phyloP scores from a whole-genome alignment of 768 basidiomycete species.

The Trametes villosa region DNA sequence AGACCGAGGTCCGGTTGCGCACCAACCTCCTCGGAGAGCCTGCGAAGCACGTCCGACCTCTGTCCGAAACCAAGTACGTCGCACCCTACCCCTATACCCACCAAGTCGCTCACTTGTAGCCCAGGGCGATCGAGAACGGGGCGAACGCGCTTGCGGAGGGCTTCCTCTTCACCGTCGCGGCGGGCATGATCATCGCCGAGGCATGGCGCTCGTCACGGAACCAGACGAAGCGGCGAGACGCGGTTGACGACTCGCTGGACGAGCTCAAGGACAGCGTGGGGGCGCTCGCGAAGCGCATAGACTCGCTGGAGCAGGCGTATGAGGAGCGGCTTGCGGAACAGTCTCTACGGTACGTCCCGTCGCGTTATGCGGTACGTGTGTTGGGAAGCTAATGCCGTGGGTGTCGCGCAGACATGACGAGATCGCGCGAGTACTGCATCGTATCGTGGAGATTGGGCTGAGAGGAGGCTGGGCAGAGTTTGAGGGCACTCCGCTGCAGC shows the following conservation, averaged over 20 bases:
- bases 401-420: constrained; percentile 59
- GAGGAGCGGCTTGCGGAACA: constrained; percentile 52
- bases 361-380: neutral
- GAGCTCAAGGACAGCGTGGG: constrained; percentile 51
- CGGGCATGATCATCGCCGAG: constrained; percentile 74
- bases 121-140: constrained; percentile 83
- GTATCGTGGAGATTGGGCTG: constrained; percentile 70
- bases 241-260: constrained; percentile 73
- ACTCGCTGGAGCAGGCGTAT: constrained; percentile 43
- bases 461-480: constrained; percentile 69
- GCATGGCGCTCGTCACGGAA: constrained; percentile 74
- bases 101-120: neutral
- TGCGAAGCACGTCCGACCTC: constrained; percentile 69
- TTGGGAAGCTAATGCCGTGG: neutral
- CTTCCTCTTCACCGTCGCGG: constrained; percentile 80
- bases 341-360: constrained; percentile 41
- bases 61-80: constrained; percentile 73
- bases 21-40: constrained; percentile 81
- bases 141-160: constrained; percentile 86
- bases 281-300: constrained; percentile 49
- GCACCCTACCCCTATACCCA: constrained; percentile 4
- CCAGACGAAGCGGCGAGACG: constrained; percentile 69
- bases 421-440: constrained; percentile 64
- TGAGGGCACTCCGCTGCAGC: constrained; percentile 57
- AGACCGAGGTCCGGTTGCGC: constrained; percentile 70